These are phyloP conservation scores for Alternaria alternata DNA, from an alignment of 2,329 filamentous ascomycete genomes.

Conservation along the genomic window DNA sequence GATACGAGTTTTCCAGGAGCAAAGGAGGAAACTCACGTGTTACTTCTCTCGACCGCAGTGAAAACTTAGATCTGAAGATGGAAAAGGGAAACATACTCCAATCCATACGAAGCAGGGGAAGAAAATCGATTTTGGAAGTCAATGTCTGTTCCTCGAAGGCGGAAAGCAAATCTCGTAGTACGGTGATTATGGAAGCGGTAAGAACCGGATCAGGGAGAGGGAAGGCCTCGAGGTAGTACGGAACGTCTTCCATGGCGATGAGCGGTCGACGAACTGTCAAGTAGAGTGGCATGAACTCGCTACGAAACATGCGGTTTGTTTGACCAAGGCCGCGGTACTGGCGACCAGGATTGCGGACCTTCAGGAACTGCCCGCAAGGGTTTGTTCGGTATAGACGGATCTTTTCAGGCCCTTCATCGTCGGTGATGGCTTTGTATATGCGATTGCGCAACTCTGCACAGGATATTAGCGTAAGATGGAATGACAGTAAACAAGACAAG, in stretches of 20 bases:
- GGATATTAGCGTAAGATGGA: background rate
- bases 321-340: background rate
- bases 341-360: background rate
- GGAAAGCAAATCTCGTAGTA: too few relatives aligned
- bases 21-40: too few relatives aligned
- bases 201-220: background rate
- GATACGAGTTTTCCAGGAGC: too few relatives aligned
- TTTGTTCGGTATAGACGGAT: too few relatives aligned
- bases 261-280: accelerated
- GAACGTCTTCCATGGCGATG: background rate
- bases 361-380: too few relatives aligned
- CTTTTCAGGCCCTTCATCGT: accelerated
- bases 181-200: background rate
- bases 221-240: background rate
- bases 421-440: background rate
- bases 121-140: too few relatives aligned
- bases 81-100: background rate
- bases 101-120: background rate
- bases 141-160: accelerated
- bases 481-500: background rate
- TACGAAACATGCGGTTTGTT: background rate
- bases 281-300: background rate
- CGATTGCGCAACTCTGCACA: background rate
- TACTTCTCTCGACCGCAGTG: too few relatives aligned
- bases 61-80: accelerated